phyloP scores from a whole-genome alignment of 139 green algal species.

The Haematococcus lacustris region DNA sequence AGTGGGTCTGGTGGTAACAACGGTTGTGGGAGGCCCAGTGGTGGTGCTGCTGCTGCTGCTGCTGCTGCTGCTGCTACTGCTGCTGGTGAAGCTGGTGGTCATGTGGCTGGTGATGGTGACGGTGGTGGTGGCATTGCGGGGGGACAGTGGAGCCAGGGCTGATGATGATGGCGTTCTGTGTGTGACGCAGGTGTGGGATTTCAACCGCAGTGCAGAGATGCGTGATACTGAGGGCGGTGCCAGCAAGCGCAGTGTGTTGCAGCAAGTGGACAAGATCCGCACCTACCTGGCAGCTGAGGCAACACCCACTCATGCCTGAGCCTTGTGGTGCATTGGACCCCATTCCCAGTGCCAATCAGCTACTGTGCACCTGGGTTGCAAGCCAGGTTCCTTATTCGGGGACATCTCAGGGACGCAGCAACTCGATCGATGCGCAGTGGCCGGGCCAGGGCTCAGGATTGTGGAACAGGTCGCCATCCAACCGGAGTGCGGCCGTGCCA shows the following conservation, averaged over 20 bases:
- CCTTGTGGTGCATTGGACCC: neutral
- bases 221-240: constrained; percentile 90
- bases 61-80: neutral
- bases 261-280: constrained; percentile 70
- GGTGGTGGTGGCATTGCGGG: no score
- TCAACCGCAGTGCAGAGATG: constrained; percentile 72
- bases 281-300: constrained; percentile 19
- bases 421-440: neutral
- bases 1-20: neutral
- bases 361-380: neutral
- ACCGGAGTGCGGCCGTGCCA: no score
- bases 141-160: neutral
- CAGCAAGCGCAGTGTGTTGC: constrained; percentile 72
- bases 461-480: no score
- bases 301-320: neutral
- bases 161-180: neutral
- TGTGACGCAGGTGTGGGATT: constrained; percentile 73
- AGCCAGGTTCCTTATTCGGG: neutral
- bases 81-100: neutral
- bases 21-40: neutral
- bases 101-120: no score
- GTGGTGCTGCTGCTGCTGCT: neutral
- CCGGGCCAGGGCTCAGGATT: no score
- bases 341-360: neutral
- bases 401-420: neutral